phyloP scores from a whole-genome alignment of 495 filamentous ascomycete genomes.

The Penicillium steckii region DNA sequence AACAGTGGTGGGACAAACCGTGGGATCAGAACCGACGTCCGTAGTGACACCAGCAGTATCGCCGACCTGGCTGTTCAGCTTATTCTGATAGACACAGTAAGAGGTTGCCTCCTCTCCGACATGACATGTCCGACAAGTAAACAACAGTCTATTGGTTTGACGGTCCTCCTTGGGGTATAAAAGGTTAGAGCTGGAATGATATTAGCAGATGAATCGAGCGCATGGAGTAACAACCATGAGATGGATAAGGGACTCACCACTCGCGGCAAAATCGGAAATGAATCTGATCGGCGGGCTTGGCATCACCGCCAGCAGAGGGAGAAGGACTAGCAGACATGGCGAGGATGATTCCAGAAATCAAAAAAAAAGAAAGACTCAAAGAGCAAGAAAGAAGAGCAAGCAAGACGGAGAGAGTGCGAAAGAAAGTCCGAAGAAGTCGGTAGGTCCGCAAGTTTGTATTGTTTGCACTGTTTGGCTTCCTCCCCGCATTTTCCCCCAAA shows the following conservation, averaged over 20 bases:
- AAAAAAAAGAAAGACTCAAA: not conserved
- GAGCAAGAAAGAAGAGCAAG: not conserved
- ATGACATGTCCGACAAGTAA: slow-evolving; percentile 87
- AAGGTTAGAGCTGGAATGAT: slow-evolving; percentile 75
- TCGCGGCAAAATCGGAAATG: slow-evolving; percentile 96
- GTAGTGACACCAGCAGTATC: slow-evolving; percentile 97
- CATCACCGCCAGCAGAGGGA: slow-evolving; percentile 52
- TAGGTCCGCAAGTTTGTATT: slow-evolving; percentile 7
- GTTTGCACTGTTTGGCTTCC: slow-evolving; percentile 13
- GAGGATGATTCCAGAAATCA: not conserved
- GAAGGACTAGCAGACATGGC: slow-evolving; percentile 60
- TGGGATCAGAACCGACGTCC: slow-evolving; percentile 94
- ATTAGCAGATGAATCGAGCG: slow-evolving; percentile 10
- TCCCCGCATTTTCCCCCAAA: no score
- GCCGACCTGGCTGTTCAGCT: slow-evolving; percentile 81
- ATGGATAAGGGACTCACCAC: slow-evolving; percentile 56
- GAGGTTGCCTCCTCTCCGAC: slow-evolving; percentile 82
- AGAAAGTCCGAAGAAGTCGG: not conserved
- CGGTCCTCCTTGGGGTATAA: slow-evolving; percentile 93
- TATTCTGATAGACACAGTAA: slow-evolving; percentile 88
- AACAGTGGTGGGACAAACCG: slow-evolving; percentile 66
- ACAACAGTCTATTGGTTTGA: slow-evolving; percentile 61
- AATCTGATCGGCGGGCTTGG: slow-evolving; percentile 71
- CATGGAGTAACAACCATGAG: not conserved
- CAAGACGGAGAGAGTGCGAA: not conserved